These are phyloP conservation scores for Fusarium lyarnte DNA, from an alignment of 2,329 filamentous ascomycete species.

Conservation along the genomic window DNA sequence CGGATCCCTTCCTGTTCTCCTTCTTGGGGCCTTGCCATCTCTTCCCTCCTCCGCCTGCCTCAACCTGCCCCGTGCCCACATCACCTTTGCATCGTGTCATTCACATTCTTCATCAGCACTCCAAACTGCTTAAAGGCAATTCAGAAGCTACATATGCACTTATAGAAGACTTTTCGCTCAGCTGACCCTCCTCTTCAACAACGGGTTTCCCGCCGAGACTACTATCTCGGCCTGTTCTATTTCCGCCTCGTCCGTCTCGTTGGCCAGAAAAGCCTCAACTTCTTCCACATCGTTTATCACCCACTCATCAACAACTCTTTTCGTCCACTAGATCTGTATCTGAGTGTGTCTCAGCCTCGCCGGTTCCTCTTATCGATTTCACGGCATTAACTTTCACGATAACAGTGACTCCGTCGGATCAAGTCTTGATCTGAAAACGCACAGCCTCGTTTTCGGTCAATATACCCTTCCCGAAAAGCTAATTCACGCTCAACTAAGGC, in stretches of 20 bases:
- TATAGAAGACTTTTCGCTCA: conserved; percentile 17
- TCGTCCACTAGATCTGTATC: conserved; percentile 10
- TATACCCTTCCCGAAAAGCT: background rate
- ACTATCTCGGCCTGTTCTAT: conserved; percentile 5
- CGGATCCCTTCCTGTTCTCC: conserved; percentile 5
- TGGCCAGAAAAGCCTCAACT: conserved; percentile 19
- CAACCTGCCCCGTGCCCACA: background rate
- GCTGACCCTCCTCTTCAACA: conserved; percentile 24
- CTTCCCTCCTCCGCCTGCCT: conserved; percentile 3
- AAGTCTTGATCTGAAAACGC: background rate
- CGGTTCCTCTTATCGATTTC: conserved; percentile 7
- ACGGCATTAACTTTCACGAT: conserved; percentile 12
- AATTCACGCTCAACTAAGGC: conserved; percentile 29
- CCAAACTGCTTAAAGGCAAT: conserved; percentile 8
- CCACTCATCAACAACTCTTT: background rate
- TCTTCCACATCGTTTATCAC: conserved; percentile 11
- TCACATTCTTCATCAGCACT: conserved; percentile 18
- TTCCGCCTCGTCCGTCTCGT: conserved; percentile 25
- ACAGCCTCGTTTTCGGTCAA: conserved; percentile 12
- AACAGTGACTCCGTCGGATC: conserved; percentile 18
- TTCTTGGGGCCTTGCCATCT: conserved; percentile 9
- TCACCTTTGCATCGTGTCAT: background rate
- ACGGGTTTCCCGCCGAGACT: conserved; percentile 25
- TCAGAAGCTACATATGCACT: conserved; percentile 23
- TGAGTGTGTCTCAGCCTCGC: conserved; percentile 13